Evolutionary conservation across 106 monocot genomes (phyloP), one percentile per base, ranked within the genome.

Genomic region (Dendrobium huoshanense): DNA sequence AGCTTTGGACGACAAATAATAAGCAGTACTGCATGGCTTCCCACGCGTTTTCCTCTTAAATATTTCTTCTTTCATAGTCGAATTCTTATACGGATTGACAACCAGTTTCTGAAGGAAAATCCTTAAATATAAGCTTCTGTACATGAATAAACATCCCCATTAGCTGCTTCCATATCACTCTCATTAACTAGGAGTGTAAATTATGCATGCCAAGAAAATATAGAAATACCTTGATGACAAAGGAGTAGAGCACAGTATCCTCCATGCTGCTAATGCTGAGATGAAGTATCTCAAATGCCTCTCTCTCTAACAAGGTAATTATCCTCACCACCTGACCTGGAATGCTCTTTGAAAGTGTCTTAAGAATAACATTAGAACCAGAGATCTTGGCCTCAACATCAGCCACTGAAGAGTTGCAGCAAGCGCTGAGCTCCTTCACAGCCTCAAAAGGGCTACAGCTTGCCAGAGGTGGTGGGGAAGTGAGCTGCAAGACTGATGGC

Each of bases 321-420:
- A 95, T 87, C 87, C 73, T 95, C 48, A 88, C 82, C 7, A 85
- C 80, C 65, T 91, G 95, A 19, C 93, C 91, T 0, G 91, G 87
- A 27, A 82, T 82, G 25, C 93, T 82, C 80, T 88, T 93, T 0
- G 92, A 95, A 19, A 95, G 82, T 2, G 91, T 89, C 41, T 88
- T 72, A 25, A 95, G 55, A 27, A 95, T 68, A 3, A 93, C 95
- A 43, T 95, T 95, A 2, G 91, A 85, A 41, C 95, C 95, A 8
- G 86, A 86, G 73, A 95, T 89, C 89, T 91, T 95, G 16, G 91
- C 95, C 90, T 95, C 95, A 11, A 95, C 91, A 64, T 95, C 91
- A 0, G 93, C 95, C 40, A 86, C 54, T 0, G 93, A 86, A 0
- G 95, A 91, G 80, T 87, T 95, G 86, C 93, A 89, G 75, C 85